phyloP scores from a whole-genome alignment of 2,329 filamentous ascomycete species.

The Phialocephala sp. region DNA sequence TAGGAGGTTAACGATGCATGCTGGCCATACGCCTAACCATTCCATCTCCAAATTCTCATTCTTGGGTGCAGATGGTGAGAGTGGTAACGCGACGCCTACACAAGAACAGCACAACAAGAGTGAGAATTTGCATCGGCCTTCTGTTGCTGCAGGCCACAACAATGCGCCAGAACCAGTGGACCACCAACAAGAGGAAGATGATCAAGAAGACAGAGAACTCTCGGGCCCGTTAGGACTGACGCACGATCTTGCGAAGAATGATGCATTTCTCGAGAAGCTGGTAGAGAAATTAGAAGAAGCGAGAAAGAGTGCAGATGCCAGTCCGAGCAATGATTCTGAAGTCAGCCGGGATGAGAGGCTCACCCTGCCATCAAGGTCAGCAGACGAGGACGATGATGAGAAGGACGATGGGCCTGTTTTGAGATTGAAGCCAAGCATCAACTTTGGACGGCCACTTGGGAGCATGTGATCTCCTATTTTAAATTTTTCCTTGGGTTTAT shows the following conservation, averaged over 20 bases:
- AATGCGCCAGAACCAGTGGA: constrained; percentile 1
- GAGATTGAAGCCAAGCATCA: constrained; percentile 37
- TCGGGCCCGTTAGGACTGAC: constrained; percentile 38
- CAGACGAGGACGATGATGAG: constrained; percentile 28
- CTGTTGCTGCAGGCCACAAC: constrained; percentile 8
- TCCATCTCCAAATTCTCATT: constrained; percentile 58
- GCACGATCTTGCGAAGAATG: constrained; percentile 30
- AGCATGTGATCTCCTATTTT: constrained; percentile 28
- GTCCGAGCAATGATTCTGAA: constrained; percentile 24
- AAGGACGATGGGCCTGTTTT: constrained; percentile 37
- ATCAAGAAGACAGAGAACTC: constrained; percentile 36
- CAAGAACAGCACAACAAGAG: constrained; percentile 20
- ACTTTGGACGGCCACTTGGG: constrained; percentile 41
- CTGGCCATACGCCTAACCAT: constrained; percentile 67
- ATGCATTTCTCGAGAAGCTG: constrained; percentile 36
- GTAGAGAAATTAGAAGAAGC: constrained; percentile 37
- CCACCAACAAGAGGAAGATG: constrained; percentile 19
- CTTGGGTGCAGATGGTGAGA: constrained; percentile 36
- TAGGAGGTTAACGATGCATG: constrained; percentile 63
- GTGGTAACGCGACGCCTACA: constrained; percentile 39
- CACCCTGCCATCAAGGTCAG: constrained; percentile 1
- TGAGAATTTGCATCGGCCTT: constrained; percentile 19
- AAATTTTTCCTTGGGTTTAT: background rate
- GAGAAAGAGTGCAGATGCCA: constrained; percentile 27
- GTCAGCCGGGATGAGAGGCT: constrained; percentile 12